These are phyloP conservation scores for Lavandula angustifolia DNA, from an alignment of 257 asterid species.

Conservation along the genomic window DNA sequence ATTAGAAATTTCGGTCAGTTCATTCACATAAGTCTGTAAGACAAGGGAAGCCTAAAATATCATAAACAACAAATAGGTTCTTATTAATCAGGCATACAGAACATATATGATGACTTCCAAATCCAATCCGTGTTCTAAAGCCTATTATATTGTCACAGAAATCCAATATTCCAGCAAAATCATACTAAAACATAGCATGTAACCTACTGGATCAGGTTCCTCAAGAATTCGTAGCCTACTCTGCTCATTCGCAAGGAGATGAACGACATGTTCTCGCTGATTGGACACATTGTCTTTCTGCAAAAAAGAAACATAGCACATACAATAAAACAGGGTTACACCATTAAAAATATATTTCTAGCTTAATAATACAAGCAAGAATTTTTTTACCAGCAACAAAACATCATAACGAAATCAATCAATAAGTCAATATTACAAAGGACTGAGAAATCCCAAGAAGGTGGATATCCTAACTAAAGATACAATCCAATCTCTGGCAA, in stretches of 20 bases:
- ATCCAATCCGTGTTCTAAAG: slow-evolving; percentile 7
- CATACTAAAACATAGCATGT: slow-evolving; percentile 18
- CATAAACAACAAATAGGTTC: slow-evolving; percentile 4
- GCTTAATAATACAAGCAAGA: neutral
- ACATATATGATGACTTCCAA: slow-evolving; percentile 19
- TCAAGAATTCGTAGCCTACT: slow-evolving; percentile 79
- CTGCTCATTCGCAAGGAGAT: slow-evolving; percentile 94
- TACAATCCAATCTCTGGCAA: neutral
- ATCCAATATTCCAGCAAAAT: slow-evolving; percentile 19
- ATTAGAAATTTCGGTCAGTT: slow-evolving; percentile 15
- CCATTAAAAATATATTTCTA: slow-evolving; percentile 12
- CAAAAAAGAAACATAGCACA: slow-evolving; percentile 32
- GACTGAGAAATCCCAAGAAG: neutral
- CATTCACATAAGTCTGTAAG: slow-evolving; percentile 10
- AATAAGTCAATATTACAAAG: neutral
- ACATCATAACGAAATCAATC: neutral
- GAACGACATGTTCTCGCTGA: slow-evolving; percentile 92
- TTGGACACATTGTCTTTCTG: slow-evolving; percentile 91
- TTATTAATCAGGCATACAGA: slow-evolving; percentile 9
- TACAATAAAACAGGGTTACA: slow-evolving; percentile 12
- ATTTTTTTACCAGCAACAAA: neutral
- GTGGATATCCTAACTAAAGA: neutral
- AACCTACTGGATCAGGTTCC: slow-evolving; percentile 82
- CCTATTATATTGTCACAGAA: slow-evolving; percentile 17
- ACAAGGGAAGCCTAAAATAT: slow-evolving; percentile 12